Percentiles rank a stretch among this genome's conserved stretches.
Conservation (phyloP, 495 filamentous ascomycete genomes). For the Penicillium chermesinum region DNA sequence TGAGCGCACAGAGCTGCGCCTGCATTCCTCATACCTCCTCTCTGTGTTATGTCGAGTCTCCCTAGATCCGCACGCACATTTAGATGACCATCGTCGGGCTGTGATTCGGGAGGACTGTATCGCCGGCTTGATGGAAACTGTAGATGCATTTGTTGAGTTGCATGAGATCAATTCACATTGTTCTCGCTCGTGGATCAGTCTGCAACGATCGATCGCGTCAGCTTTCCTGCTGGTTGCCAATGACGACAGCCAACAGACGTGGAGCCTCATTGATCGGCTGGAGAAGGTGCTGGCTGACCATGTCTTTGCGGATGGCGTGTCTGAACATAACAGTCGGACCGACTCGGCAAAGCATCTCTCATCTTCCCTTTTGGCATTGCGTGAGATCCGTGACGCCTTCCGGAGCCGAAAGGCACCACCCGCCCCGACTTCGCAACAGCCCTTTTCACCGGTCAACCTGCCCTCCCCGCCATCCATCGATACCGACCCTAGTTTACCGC, state of each 20-base stretch:
- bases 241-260: conserved; percentile 34
- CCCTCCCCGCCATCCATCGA: conserved; percentile 26
- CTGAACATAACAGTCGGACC: conserved; percentile 28
- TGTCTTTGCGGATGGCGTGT: conserved; percentile 32
- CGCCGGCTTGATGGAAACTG: conserved; percentile 34
- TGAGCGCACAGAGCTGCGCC: conserved; percentile 50
- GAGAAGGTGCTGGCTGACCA: conserved; percentile 40
- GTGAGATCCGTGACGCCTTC: conserved; percentile 36
- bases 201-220: conserved; percentile 44
- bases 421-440: not conserved
- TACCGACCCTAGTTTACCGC: conserved; percentile 7
- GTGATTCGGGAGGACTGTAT: conserved; percentile 44
- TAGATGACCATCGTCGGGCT: conserved; percentile 29
- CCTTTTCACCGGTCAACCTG: conserved; percentile 17
- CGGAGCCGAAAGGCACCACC: conserved; percentile 14
- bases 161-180: conserved; percentile 37
- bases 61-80: conserved; percentile 40
- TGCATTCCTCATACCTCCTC: conserved; percentile 55
- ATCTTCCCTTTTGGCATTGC: conserved; percentile 37
- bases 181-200: conserved; percentile 45
- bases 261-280: conserved; percentile 35
- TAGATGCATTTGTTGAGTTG: conserved; percentile 44
- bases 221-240: conserved; percentile 43
- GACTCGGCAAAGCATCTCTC: conserved; percentile 38
- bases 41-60: conserved; percentile 55